Conservation (phyloP, 2,329 filamentous ascomycete genomes). For the Penicillium sp. region DNA sequence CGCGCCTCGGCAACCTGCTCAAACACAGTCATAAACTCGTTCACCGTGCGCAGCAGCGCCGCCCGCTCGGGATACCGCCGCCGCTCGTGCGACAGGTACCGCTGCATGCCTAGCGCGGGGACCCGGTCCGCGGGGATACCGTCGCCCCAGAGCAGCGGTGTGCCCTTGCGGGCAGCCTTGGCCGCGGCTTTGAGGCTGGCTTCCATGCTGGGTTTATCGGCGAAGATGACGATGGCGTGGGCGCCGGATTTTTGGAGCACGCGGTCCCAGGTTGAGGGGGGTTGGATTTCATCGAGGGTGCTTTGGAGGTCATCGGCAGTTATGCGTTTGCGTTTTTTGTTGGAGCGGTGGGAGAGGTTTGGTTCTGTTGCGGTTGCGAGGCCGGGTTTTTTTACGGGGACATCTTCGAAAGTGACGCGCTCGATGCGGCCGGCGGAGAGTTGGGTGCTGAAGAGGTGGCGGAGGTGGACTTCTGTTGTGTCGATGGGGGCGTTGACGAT, state of each 20-base stretch:
- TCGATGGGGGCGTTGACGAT: constrained; percentile 88
- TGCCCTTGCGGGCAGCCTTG: constrained; percentile 58
- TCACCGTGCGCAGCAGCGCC: constrained; percentile 71
- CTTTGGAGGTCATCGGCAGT: constrained; percentile 51
- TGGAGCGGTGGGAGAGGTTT: constrained; percentile 33
- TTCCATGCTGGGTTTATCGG: constrained; percentile 77
- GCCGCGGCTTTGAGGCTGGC: constrained; percentile 75
- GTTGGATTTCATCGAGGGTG: constrained; percentile 59
- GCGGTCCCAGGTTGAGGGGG: constrained; percentile 75
- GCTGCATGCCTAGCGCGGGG: constrained; percentile 55
- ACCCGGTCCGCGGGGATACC: constrained; percentile 57
- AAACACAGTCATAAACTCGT: constrained; percentile 85
- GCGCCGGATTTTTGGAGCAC: constrained; percentile 71
- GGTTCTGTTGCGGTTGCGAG: constrained; percentile 22
- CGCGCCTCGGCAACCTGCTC: constrained; percentile 65
- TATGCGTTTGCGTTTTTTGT: constrained; percentile 60
- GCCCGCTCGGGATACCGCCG: constrained; percentile 69
- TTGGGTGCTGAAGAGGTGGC: constrained; percentile 71
- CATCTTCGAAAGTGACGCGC: constrained; percentile 69
- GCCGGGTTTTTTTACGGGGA: constrained; percentile 40
- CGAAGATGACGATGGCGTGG: constrained; percentile 78
- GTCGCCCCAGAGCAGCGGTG: constrained; percentile 68
- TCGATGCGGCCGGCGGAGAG: constrained; percentile 79
- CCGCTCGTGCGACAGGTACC: constrained; percentile 66
- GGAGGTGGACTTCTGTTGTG: constrained; percentile 74